Evolutionary conservation across 1,284 basidiomycete species (phyloP).

Genomic region (Cutaneotrichosporon cavernicola): DNA sequence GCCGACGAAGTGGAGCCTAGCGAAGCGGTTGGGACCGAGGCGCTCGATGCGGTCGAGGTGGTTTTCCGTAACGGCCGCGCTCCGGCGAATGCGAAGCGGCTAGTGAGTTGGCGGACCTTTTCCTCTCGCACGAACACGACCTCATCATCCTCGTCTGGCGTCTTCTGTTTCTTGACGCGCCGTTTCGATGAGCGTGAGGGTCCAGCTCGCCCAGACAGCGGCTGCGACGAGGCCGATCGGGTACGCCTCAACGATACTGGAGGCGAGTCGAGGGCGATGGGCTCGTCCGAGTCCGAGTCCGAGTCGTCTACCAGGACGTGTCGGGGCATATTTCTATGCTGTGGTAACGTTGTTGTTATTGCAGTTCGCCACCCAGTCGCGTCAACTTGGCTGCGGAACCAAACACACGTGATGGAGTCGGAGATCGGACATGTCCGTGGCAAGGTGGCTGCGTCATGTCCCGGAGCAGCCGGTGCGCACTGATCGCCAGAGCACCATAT

Average conservation of each 20-base stretch:
- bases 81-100: slow-evolving; percentile 22
- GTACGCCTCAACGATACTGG: background rate
- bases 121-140: slow-evolving; percentile 23
- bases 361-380: background rate
- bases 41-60: slow-evolving; percentile 56
- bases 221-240: background rate
- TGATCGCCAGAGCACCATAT: no score
- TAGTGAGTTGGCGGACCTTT: slow-evolving; percentile 6
- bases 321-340: background rate
- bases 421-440: background rate
- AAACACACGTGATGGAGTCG: background rate
- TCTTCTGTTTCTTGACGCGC: slow-evolving; percentile 7
- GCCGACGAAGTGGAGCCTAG: slow-evolving; percentile 22
- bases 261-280: slow-evolving; percentile 21
- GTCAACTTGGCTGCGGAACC: slow-evolving; percentile 10
- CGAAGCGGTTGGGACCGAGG: slow-evolving; percentile 56
- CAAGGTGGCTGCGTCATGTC: background rate
- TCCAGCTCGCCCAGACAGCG: background rate
- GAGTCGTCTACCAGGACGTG: slow-evolving; percentile 11
- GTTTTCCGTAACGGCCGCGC: background rate
- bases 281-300: slow-evolving; percentile 33
- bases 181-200: slow-evolving; percentile 1
- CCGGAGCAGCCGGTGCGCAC: no score
- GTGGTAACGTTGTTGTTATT: background rate
- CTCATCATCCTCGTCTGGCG: slow-evolving; percentile 22